Evolutionary conservation across 768 basidiomycete genomes (phyloP).

Genomic region (Suillus sp.): DNA sequence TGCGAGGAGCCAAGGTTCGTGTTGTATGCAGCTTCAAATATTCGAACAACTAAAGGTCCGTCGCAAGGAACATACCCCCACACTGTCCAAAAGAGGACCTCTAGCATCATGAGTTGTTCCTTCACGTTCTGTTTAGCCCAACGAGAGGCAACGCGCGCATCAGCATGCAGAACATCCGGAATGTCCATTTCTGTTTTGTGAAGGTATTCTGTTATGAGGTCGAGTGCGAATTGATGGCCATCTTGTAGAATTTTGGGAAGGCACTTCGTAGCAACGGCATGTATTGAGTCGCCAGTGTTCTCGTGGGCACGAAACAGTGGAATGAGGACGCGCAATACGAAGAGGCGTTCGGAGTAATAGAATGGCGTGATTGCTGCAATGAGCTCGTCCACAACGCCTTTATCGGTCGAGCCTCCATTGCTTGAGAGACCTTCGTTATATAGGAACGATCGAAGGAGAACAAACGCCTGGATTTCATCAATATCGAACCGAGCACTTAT

Average conservation of each 20-base stretch:
- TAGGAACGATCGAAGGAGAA: conserved; percentile 74
- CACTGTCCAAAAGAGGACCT: conserved; percentile 77
- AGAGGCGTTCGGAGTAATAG: conserved; percentile 80
- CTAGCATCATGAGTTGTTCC: conserved; percentile 80
- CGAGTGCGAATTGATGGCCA: conserved; percentile 59
- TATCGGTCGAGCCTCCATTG: conserved; percentile 45
- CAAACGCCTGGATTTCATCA: conserved; percentile 78
- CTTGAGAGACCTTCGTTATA: conserved; percentile 75
- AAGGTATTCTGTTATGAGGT: conserved; percentile 22
- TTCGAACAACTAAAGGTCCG: conserved; percentile 62
- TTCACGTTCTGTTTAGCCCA: conserved; percentile 76
- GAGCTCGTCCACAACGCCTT: conserved; percentile 50
- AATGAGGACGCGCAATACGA: conserved; percentile 65
- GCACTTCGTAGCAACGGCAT: conserved; percentile 53
- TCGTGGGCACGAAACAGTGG: conserved; percentile 76
- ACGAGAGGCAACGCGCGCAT: conserved; percentile 60
- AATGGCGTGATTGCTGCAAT: conserved; percentile 76
- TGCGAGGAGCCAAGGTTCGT: conserved; percentile 51
- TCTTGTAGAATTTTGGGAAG: conserved; percentile 66
- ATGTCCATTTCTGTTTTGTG: conserved; percentile 52
- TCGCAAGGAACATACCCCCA: conserved; percentile 55
- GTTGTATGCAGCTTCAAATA: conserved; percentile 58
- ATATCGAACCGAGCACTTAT: conserved; percentile 75
- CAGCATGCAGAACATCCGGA: conserved; percentile 51
- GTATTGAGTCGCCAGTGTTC: conserved; percentile 54